Evolutionary conservation across 2,329 filamentous ascomycete genomes (phyloP).

Genomic region (Phialemoniopsis sp.): DNA sequence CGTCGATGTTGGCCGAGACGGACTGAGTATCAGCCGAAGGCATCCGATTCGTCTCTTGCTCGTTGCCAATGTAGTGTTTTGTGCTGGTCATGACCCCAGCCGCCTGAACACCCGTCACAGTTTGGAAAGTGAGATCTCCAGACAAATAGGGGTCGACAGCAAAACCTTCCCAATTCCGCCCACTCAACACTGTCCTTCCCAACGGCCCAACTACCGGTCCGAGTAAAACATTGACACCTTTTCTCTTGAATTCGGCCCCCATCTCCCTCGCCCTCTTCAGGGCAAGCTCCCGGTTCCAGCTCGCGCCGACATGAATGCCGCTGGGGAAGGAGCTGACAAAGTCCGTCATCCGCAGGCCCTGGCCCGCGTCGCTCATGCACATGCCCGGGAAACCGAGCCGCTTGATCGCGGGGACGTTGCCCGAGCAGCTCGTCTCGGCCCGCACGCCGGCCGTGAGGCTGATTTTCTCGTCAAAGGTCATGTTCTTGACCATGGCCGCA

Average conservation of each 20-base stretch:
- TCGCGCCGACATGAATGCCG: conserved; percentile 33
- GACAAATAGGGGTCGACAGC: conserved; percentile 59
- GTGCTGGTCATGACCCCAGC: conserved; percentile 68
- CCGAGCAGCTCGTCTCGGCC: conserved; percentile 44
- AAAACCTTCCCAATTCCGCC: conserved; percentile 56
- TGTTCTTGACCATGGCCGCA: conserved; percentile 59
- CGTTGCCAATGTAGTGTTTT: conserved; percentile 61
- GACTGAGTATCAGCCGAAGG: conserved; percentile 43
- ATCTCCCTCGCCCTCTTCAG: conserved; percentile 66
- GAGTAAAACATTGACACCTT: conserved; percentile 75
- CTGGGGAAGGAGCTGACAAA: conserved; percentile 37
- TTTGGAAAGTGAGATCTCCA: conserved; percentile 37
- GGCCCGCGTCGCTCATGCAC: conserved; percentile 38
- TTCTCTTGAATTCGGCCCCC: conserved; percentile 70
- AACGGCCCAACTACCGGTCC: conserved; percentile 71
- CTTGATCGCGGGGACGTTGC: conserved; percentile 32
- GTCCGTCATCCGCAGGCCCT: conserved; percentile 36
- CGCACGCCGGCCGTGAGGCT: conserved; percentile 69
- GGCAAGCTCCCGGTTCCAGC: conserved; percentile 70
- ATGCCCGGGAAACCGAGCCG: conserved; percentile 37
- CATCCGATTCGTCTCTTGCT: conserved; percentile 44
- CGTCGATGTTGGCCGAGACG: conserved; percentile 36
- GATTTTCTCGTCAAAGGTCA: conserved; percentile 75
- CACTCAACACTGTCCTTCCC: conserved; percentile 55
- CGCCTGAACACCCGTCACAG: conserved; percentile 65